These are phyloP conservation scores for Fomitopsis pulvina DNA, from an alignment of 768 basidiomycete species.

Conservation along the genomic window DNA sequence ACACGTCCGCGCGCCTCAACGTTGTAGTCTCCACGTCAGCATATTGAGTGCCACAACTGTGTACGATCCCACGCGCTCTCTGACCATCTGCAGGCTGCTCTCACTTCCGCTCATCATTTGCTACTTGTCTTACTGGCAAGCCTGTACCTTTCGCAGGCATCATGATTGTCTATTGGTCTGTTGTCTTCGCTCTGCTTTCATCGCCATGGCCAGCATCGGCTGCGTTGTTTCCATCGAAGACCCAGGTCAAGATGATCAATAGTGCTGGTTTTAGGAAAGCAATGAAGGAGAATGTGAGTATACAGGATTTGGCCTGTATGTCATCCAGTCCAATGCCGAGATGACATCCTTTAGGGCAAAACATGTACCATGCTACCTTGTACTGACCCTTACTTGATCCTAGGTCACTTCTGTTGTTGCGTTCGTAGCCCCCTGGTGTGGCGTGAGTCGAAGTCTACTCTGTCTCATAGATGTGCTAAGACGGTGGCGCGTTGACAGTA, in stretches of 20 bases:
- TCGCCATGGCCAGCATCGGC: conserved; percentile 45
- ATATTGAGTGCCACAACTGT: too few species aligned
- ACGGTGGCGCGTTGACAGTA: conserved; percentile 40
- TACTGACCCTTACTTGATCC: conserved; percentile 4
- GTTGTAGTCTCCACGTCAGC: too few species aligned
- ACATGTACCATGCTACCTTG: not conserved
- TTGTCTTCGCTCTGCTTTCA: conserved; percentile 30
- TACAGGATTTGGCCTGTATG: not conserved
- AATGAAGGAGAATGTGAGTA: conserved; percentile 70
- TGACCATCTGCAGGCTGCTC: too few species aligned
- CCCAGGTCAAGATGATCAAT: conserved; percentile 66
- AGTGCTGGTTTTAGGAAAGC: conserved; percentile 60
- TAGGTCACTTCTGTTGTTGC: conserved; percentile 49
- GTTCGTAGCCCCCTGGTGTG: conserved; percentile 95
- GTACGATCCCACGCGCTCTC: too few species aligned
- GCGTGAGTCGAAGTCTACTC: conserved; percentile 40
- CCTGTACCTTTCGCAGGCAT: not conserved
- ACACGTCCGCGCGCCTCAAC: too few species aligned
- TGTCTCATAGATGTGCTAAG: not conserved
- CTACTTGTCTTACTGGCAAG: not conserved
- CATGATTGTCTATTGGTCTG: conserved; percentile 9
- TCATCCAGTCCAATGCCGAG: not conserved
- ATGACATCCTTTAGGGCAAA: too few species aligned
- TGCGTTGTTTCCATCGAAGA: conserved; percentile 35
- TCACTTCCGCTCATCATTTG: too few species aligned